Evolutionary conservation across 352 stramenopile species (phyloP).

Genomic region (Globisporangium nagaii): DNA sequence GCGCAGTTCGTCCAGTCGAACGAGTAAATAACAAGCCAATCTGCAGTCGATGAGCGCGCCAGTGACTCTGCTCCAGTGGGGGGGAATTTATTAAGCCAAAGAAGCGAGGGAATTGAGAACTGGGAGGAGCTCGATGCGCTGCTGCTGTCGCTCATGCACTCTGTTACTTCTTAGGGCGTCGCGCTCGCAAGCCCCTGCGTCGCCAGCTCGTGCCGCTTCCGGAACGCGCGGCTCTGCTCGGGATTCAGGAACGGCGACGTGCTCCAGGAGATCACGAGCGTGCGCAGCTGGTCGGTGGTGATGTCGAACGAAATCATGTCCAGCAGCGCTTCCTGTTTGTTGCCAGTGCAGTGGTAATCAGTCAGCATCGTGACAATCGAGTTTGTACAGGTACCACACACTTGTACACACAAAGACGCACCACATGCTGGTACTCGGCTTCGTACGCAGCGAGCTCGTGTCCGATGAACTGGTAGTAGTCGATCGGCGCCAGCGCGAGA

Average conservation of each 20-base stretch:
- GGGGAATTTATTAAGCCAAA: background rate
- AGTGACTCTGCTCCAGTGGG: too few species aligned
- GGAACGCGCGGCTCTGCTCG: conserved; percentile 35
- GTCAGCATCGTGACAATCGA: too few species aligned
- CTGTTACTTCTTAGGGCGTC: background rate
- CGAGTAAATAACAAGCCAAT: background rate
- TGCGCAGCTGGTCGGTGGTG: conserved; percentile 60
- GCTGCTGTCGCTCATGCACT: background rate
- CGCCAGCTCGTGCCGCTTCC: conserved; percentile 24
- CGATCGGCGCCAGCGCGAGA: conserved; percentile 28
- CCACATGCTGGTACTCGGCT: conserved; percentile 78
- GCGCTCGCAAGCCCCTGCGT: background rate
- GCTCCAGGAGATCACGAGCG: conserved; percentile 78
- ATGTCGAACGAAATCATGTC: conserved; percentile 64
- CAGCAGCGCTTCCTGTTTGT: conserved; percentile 52
- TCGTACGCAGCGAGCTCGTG: conserved; percentile 67
- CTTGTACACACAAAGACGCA: conserved; percentile 26
- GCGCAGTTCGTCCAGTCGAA: conserved; percentile 45
- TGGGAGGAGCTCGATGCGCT: background rate
- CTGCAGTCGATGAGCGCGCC: too few species aligned
- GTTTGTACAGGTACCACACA: too few species aligned
- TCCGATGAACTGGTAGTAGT: conserved; percentile 72
- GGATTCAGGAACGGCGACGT: conserved; percentile 74
- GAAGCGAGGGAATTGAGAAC: background rate
- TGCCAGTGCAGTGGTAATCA: too few species aligned